Base-by-base conservation (phyloP, 1,284 basidiomycete genomes). In the Psilocybe mexicana region DNA sequence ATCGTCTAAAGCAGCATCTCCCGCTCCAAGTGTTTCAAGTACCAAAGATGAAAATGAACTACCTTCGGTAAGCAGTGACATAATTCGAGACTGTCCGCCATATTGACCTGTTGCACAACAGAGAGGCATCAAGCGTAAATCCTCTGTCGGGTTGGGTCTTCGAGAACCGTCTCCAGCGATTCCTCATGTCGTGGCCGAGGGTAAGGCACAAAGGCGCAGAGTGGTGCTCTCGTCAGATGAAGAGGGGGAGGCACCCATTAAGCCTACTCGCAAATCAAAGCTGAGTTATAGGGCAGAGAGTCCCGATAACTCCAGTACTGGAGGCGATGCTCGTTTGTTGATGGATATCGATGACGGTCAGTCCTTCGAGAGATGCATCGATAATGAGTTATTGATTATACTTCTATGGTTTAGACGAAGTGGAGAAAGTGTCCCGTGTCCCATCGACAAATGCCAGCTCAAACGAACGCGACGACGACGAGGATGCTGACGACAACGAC, bases 331-430 rank as follows among this genome's bases (percentile, higher is more conserved):
- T 30, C 74, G 74, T 44, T 85, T 81, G 10, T 82, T 91, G 78
- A 90, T 91, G 89, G 88, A 92, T 55, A 79, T 90, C 54, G 86
- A 89, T 61, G 88, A 92, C 67, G 82, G 70, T 71, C 47, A 23
- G 50, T 40, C 14, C 42, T 62, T 52, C 40, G 30, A 33, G 5
- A 33, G 1, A 33, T 33, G 8, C 8, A 33, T 33, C 30, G 8
- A 33, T 33, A 33, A 18, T 18, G 18, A 18, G 18, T 18, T 18
- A 18, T 18, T 33, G 30, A 6, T 47, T 26, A 44, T 43, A n/a
- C 51, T 36, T 45, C 26, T 57, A 49, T 24, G 1, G 54, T 28
- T n/a, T 53, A 81, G 82, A 80, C 43, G 65, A 77, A 66, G 82
- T 86, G 18, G 75, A 78, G 45, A 76, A 72, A 40, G 79, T 74